Evolutionary conservation across 192 early-diverging fungal genomes (phyloP), one percentile per base, ranked within the genome.

Genomic region (Coemansia sp.): DNA sequence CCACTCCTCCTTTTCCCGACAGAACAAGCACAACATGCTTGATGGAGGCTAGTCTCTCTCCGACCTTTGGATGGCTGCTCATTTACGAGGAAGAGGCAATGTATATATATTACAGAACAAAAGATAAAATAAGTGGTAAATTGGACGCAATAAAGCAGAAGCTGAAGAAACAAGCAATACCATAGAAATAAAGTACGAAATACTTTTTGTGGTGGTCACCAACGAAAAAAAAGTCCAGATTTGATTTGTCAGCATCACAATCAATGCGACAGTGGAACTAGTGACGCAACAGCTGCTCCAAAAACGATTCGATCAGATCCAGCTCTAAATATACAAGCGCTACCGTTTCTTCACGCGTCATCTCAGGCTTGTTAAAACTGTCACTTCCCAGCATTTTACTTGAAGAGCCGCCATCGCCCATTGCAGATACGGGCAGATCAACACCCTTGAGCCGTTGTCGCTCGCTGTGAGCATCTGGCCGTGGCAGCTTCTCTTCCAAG

Each of bases 1-100:
- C 98, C 3, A 99, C 98, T 40, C 98, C 98, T 66, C 98, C 98
- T 76, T 99, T 99, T 26, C 98, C 98, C 0, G 95, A 97, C 22
- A 99, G 89, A 11, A 99, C 90, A 8, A 99, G 84, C n/a, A 98
- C 82, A 61, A 96, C 95, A 79, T 95, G 92, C 76, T 92, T 91
- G 32, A 93, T 87, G 8, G 73, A 62, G 11, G 68, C 56, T 26
- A 86, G 68, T 11, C 85, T 78, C 13, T 72, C 69, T 21, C 75
- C 78, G 12, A 84, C 69, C 15, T 74, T 70, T n/a, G 11, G 12
- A 4, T 73, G 41, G 54, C 72, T 56, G 48, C 80, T 82, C 80
- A 82, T 78, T 58, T 56, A n/a, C 47, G 18, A 49, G 13, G 32
- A 55, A 66, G 43, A 36, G 55, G 26, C 19, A 41, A 19, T 39